Conservation (phyloP, 23 red algal species). For the Pyropia yezoensis region DNA sequence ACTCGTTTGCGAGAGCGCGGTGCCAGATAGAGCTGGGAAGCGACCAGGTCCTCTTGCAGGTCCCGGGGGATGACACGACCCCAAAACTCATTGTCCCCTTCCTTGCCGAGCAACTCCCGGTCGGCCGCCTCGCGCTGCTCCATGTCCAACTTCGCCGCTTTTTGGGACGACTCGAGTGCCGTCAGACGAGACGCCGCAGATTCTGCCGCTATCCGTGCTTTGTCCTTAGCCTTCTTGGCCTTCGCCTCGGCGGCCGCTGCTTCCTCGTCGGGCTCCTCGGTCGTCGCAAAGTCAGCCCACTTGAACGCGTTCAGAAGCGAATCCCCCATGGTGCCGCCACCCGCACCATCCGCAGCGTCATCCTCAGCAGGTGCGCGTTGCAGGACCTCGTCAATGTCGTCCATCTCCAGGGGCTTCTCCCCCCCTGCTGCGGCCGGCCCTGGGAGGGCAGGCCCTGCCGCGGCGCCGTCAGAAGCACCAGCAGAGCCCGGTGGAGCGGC, state of each 20-base stretch:
- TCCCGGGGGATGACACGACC: slow-evolving; percentile 75
- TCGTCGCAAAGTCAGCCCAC: slow-evolving; percentile 79
- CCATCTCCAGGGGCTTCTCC: slow-evolving; percentile 31
- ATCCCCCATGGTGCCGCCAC: slow-evolving; percentile 58
- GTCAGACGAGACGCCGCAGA: neutral
- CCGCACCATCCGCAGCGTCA: slow-evolving; percentile 30
- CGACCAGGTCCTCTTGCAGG: slow-evolving; percentile 57
- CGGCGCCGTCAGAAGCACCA: no score
- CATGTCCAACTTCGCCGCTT: slow-evolving; percentile 4
- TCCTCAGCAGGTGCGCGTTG: slow-evolving; percentile 63
- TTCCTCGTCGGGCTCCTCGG: slow-evolving; percentile 59
- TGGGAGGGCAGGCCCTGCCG: no score
- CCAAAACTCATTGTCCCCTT: slow-evolving; percentile 88
- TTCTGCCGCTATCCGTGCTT: slow-evolving; percentile 3
- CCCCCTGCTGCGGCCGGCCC: no score
- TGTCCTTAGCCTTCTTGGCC: slow-evolving; percentile 31
- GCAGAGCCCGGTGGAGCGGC: no score
- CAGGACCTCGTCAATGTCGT: slow-evolving; percentile 85
- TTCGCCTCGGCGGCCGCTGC: slow-evolving; percentile 17
- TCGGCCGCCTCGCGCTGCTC: slow-evolving; percentile 14
- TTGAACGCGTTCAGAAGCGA: slow-evolving; percentile 94
- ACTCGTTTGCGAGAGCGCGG: slow-evolving; percentile 44
- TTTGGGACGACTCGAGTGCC: neutral
- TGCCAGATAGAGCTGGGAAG: slow-evolving; percentile 23
- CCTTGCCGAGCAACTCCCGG: slow-evolving; percentile 14